phyloP scores from a whole-genome alignment of 225 moss, liverwort and hornwort genomes.

The Asterella californica region DNA sequence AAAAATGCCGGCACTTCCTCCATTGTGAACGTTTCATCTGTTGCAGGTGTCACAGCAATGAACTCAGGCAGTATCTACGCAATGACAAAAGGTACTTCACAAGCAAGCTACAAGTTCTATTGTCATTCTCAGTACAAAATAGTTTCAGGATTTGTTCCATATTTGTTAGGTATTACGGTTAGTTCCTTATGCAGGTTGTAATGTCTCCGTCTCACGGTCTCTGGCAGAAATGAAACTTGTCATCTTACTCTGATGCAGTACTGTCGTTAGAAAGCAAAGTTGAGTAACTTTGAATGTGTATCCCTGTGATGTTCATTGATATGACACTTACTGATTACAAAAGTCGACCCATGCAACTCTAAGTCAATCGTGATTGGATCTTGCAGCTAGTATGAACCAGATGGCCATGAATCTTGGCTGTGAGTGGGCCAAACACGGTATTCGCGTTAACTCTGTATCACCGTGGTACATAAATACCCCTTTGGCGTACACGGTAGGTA shows the following conservation, averaged over 20 bases:
- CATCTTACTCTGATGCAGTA: neutral
- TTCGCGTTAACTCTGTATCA: conserved; percentile 75
- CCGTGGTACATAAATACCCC: conserved; percentile 80
- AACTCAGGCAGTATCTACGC: conserved; percentile 58
- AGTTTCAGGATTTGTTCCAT: too few species aligned
- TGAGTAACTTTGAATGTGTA: too few species aligned
- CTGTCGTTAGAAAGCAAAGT: too few species aligned
- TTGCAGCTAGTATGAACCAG: conserved; percentile 71
- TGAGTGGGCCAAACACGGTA: conserved; percentile 90
- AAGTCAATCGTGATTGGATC: neutral
- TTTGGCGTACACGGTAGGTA: conserved; percentile 39
- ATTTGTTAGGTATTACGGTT: neutral
- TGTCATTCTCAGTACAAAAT: neutral
- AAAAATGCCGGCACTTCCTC: conserved; percentile 46
- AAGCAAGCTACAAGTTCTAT: neutral
- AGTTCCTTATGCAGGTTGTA: neutral
- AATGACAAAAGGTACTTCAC: conserved; percentile 56
- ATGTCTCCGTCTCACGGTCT: neutral
- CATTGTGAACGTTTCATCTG: conserved; percentile 76
- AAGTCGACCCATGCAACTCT: neutral
- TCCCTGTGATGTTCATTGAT: neutral
- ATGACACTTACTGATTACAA: conserved; percentile 16
- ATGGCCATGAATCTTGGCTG: conserved; percentile 72
- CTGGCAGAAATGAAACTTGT: neutral
- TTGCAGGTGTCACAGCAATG: conserved; percentile 60